Percentiles rank a stretch among this genome's conserved stretches.
Evolutionary conservation across 345 rosid genomes (phyloP).

Genomic region (Euphorbia pulcherrima): DNA sequence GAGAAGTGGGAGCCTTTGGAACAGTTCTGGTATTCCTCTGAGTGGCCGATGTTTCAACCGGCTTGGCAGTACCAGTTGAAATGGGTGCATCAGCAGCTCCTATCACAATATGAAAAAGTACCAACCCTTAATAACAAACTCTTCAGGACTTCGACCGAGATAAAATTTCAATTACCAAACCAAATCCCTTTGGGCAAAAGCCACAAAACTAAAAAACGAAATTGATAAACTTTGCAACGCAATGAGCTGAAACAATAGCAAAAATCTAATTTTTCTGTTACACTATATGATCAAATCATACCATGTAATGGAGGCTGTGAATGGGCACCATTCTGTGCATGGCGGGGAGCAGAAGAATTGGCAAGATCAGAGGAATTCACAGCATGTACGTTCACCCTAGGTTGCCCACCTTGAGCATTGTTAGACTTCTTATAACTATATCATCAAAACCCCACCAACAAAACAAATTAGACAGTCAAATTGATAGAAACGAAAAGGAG

Average conservation of each 20-base stretch:
- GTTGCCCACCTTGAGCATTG: conserved; percentile 70
- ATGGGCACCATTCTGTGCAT: conserved; percentile 54
- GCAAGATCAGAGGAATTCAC: conserved; percentile 37
- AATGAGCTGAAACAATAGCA: neutral
- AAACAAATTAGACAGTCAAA: conserved; percentile 1
- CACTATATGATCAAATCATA: conserved; percentile 23
- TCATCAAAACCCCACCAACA: neutral
- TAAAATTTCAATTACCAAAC: neutral
- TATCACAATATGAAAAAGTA: conserved; percentile 13
- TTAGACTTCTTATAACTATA: conserved; percentile 62
- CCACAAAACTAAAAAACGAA: neutral
- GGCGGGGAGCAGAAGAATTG: conserved; percentile 36
- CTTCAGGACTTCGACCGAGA: neutral
- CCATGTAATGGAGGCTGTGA: conserved; percentile 54
- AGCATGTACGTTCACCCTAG: conserved; percentile 47
- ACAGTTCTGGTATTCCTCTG: conserved; percentile 46
- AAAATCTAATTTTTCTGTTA: neutral
- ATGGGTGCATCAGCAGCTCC: conserved; percentile 48
- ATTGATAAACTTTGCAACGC: too few species aligned
- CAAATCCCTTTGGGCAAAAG: neutral
- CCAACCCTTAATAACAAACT: neutral
- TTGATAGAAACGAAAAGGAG: neutral
- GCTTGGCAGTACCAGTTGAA: conserved; percentile 35
- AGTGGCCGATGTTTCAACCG: conserved; percentile 36
- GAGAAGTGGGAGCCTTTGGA: conserved; percentile 87